Conservation (phyloP, 2,329 filamentous ascomycete species). For the Sclerotinia trifoliorum region DNA sequence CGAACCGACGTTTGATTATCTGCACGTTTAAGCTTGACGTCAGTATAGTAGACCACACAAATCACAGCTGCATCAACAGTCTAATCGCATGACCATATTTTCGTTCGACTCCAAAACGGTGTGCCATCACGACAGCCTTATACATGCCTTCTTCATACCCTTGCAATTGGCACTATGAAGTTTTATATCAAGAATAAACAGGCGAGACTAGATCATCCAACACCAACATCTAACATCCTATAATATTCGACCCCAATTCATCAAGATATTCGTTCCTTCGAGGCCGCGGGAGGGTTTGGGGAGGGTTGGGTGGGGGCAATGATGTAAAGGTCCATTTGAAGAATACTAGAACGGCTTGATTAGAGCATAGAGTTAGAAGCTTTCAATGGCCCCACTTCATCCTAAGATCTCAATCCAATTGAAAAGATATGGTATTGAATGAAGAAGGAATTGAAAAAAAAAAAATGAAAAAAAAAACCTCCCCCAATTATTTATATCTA, state of each 20-base stretch:
- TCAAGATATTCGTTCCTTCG: not conserved
- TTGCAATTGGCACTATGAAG: not conserved
- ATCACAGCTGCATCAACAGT: not conserved
- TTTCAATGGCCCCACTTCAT: too few species aligned
- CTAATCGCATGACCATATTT: not conserved
- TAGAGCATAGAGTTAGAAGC: too few species aligned
- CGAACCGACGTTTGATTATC: not conserved
- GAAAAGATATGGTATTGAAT: too few species aligned
- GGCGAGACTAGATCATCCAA: not conserved
- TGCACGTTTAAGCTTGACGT: not conserved
- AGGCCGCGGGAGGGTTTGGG: too few species aligned
- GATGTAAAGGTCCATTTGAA: too few species aligned
- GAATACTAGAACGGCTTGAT: too few species aligned
- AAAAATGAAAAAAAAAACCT: too few species aligned
- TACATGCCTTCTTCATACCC: not conserved
- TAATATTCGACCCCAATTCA: constrained; percentile 3
- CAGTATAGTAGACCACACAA: not conserved
- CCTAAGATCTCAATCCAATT: too few species aligned
- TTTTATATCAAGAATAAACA: not conserved
- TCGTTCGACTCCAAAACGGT: not conserved
- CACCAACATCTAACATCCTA: not conserved
- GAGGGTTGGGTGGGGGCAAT: too few species aligned
- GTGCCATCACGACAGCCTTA: not conserved
- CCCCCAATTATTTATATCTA: too few species aligned
- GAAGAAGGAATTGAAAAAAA: too few species aligned